Evolutionary conservation across 2,329 filamentous ascomycete genomes (phyloP), one percentile per base, ranked within the genome.

Genomic region (Diatrype stigma): DNA sequence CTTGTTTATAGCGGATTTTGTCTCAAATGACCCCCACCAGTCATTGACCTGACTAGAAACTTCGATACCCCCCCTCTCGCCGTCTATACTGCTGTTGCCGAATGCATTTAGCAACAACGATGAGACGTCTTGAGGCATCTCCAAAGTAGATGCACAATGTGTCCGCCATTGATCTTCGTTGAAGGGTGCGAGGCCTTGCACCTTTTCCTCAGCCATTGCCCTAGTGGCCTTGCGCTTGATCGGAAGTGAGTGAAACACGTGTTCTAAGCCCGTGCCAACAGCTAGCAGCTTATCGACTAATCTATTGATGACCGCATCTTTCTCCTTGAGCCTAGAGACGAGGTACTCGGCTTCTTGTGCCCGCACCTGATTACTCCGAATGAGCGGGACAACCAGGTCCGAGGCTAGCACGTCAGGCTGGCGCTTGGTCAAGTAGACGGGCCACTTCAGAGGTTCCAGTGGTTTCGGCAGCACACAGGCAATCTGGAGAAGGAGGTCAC

Each of bases 401-500:
- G 73, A 73, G 8, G 77, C 69, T 4, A 81, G 62, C 12, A 68
- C 65, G 17, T 71, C 69, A 8, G 72, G 59, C 1, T 73, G 66
- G 19, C 67, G 68, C 54, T 74, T 79, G 26, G 63, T 65, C 17
- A 93, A 69, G 45, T 76, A 68, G 50, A 91, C 74, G 0, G 77
- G 77, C 89, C 89, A 93, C 53, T 72, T 71, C 34, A 93, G 71
- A 5, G 81, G 76, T 45, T 76, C 72, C 28, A 91, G 72, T 1
- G 82, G 82, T n/a, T 73, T 67, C 1, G 86, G 84, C 12, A 93
- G 73, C 8, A 77, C 69, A 50, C 82, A 82, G 3, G 74, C 82
- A 26, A 87, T 71, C 38, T 76, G 73, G 35, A 90, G 65, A 19
- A 83, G 64, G 19, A 77, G 70, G 10, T 70, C 70, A 2, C 70